A percentile compares a stretch with the other conserved stretches of the same genome.
Evolutionary conservation across 2,329 filamentous ascomycete species (phyloP).

Genomic region (Nigrospora osmanthi): DNA sequence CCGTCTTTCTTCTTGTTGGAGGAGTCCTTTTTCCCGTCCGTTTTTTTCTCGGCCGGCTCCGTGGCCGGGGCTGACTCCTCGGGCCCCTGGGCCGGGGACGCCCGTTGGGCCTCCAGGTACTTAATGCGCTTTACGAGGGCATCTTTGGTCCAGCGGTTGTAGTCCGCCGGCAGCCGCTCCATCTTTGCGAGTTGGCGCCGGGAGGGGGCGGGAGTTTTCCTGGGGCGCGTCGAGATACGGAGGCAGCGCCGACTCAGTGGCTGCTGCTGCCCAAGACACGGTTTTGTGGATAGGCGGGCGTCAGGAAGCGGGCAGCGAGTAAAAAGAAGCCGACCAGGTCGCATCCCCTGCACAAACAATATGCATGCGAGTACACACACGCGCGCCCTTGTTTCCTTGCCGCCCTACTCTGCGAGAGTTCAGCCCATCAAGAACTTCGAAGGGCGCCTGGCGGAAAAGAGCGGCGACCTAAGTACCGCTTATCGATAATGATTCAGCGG

Average conservation of each 20-base stretch:
- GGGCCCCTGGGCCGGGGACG: background rate
- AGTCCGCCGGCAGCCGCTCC: slow-evolving; percentile 29
- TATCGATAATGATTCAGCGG: too few species aligned
- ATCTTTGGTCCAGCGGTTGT: slow-evolving; percentile 60
- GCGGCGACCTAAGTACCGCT: too few species aligned
- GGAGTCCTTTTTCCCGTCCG: slow-evolving; percentile 59
- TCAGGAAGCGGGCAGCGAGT: too few species aligned
- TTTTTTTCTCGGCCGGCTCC: slow-evolving; percentile 52
- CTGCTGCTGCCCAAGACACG: background rate
- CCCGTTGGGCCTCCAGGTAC: slow-evolving; percentile 53
- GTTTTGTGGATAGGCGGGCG: background rate
- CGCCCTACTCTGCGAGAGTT: too few species aligned
- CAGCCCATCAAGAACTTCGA: too few species aligned
- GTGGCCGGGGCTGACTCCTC: background rate
- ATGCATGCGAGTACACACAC: too few species aligned
- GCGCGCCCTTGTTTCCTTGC: too few species aligned
- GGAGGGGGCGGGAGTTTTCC: background rate
- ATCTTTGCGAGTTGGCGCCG: slow-evolving; percentile 8
- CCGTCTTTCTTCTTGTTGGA: slow-evolving; percentile 36
- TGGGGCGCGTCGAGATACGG: background rate
- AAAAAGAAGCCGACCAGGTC: too few species aligned
- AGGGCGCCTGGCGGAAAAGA: too few species aligned
- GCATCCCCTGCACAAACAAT: too few species aligned
- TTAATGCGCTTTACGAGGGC: slow-evolving; percentile 62
- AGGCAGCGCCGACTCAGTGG: background rate